Percentiles rank a stretch among this genome's conserved stretches.
Evolutionary conservation across 225 moss, liverwort and hornwort genomes (phyloP).

Genomic region (Pseudoscleropodium purum): DNA sequence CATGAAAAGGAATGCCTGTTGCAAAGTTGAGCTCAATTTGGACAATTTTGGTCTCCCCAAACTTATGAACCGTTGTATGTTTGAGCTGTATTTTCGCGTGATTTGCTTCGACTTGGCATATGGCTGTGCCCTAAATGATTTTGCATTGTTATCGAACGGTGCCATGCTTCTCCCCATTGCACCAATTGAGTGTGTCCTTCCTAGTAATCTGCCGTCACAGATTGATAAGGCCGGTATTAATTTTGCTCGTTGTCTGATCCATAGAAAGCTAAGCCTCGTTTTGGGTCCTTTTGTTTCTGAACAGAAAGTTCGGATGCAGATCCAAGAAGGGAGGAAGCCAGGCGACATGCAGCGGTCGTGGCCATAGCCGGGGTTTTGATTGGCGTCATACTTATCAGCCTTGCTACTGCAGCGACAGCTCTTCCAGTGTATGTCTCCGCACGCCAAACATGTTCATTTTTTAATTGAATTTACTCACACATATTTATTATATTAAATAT

Average conservation of each 20-base stretch:
- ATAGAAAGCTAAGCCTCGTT: background rate
- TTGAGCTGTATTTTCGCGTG: background rate
- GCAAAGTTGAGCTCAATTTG: background rate
- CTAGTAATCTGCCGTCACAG: background rate
- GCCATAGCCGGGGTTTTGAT: slow-evolving; percentile 52
- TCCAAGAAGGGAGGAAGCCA: slow-evolving; percentile 65
- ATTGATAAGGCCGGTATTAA: background rate
- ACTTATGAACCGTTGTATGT: background rate
- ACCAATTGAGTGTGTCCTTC: background rate
- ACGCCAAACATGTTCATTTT: background rate
- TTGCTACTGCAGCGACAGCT: slow-evolving; percentile 53
- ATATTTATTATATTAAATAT: no score
- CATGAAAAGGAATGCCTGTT: background rate
- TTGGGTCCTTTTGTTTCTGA: background rate
- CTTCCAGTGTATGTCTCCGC: slow-evolving; percentile 40
- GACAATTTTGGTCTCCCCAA: background rate
- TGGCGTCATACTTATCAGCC: slow-evolving; percentile 59
- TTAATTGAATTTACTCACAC: no score
- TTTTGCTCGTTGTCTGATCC: background rate
- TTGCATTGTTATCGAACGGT: background rate
- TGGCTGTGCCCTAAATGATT: background rate
- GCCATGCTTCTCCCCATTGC: background rate
- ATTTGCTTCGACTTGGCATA: background rate
- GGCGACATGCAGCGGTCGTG: slow-evolving; percentile 67
- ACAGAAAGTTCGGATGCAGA: slow-evolving; percentile 19